Conservation (phyloP, 352 stramenopile species). For the Phytopythium cucurbitacearum region DNA sequence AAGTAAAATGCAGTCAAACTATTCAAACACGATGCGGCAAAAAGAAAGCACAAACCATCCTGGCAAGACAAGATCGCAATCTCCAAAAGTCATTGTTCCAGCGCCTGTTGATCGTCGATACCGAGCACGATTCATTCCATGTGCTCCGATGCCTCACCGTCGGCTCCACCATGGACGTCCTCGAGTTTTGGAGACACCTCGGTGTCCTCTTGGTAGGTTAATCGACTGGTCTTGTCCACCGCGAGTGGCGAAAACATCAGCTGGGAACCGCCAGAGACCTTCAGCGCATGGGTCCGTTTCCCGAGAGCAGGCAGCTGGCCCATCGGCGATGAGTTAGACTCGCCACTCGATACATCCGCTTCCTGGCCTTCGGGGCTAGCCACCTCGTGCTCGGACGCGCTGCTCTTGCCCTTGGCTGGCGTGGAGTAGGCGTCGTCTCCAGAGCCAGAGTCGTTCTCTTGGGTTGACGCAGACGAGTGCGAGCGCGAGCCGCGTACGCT, state of each 20-base stretch:
- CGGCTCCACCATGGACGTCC: not conserved
- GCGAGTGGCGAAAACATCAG: conserved; percentile 40
- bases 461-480: conserved; percentile 17
- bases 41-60: too few species aligned
- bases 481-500: not conserved
- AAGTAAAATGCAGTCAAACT: too few species aligned
- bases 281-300: conserved; percentile 19
- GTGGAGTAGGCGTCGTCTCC: conserved; percentile 14
- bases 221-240: conserved; percentile 16
- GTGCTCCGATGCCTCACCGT: not conserved
- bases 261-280: conserved; percentile 26
- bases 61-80: too few species aligned
- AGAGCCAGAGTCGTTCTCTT: conserved; percentile 25
- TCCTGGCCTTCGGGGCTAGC: conserved; percentile 5
- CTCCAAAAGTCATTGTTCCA: too few species aligned
- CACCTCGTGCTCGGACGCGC: not conserved
- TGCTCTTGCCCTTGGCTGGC: conserved; percentile 9
- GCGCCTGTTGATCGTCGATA: too few species aligned
- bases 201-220: conserved; percentile 4
- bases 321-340: conserved; percentile 4
- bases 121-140: not conserved
- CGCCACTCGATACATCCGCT: not conserved
- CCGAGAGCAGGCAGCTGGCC: conserved; percentile 8
- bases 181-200: not conserved
- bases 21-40: too few species aligned